A percentile compares a stretch with the other conserved stretches of the same genome.
Evolutionary conservation across 805 yeast genomes (phyloP).

Genomic region (Isabelozyma rhagii): DNA sequence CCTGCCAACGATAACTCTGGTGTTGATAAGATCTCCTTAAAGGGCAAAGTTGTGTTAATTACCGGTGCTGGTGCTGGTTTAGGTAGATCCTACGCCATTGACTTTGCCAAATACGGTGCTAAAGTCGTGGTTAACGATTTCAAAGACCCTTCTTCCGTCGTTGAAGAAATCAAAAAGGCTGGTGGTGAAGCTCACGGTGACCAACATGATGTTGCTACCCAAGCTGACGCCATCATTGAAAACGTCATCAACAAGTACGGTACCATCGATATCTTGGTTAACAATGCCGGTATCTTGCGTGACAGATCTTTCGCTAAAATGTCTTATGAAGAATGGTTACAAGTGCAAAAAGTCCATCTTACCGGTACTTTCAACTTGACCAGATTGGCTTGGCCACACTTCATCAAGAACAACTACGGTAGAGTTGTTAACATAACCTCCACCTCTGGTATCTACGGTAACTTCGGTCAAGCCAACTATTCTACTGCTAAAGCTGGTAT

Average conservation of each 20-base stretch:
- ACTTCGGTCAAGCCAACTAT: slow-evolving; percentile 96
- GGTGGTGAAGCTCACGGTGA: slow-evolving; percentile 86
- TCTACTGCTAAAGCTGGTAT: slow-evolving; percentile 91
- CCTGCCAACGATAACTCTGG: slow-evolving; percentile 48
- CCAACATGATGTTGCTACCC: slow-evolving; percentile 73
- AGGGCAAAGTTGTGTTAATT: slow-evolving; percentile 81
- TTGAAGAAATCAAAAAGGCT: slow-evolving; percentile 63
- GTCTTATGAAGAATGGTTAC: slow-evolving; percentile 80
- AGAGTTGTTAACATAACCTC: slow-evolving; percentile 85
- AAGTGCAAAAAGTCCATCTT: slow-evolving; percentile 78
- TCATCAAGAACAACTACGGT: slow-evolving; percentile 75
- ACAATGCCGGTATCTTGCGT: slow-evolving; percentile 93
- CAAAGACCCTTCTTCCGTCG: slow-evolving; percentile 68
- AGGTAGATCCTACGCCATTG: slow-evolving; percentile 84
- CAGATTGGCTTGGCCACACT: slow-evolving; percentile 91
- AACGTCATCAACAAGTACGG: slow-evolving; percentile 78
- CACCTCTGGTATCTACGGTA: slow-evolving; percentile 96
- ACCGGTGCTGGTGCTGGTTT: slow-evolving; percentile 97
- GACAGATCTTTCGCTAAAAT: slow-evolving; percentile 85
- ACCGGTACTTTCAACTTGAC: slow-evolving; percentile 77
- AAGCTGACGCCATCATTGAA: slow-evolving; percentile 72
- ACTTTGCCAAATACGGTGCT: slow-evolving; percentile 89
- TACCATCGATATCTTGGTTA: slow-evolving; percentile 77
- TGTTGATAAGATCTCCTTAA: slow-evolving; percentile 52
- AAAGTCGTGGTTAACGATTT: slow-evolving; percentile 93